phyloP scores from a whole-genome alignment of 2,329 filamentous ascomycete genomes.

The Pestalotiopsis sp. region DNA sequence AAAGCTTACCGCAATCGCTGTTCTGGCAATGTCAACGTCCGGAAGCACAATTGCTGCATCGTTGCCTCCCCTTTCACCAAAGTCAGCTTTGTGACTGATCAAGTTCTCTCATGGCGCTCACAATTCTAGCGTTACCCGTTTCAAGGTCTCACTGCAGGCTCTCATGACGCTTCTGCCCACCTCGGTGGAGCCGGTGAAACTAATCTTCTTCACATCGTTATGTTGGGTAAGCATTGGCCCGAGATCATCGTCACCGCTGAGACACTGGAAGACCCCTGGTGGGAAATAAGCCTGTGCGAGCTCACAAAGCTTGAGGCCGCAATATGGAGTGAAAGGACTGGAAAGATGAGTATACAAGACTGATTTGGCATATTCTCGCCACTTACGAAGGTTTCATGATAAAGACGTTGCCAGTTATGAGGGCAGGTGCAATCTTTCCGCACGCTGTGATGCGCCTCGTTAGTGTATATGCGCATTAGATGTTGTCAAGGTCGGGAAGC shows the following conservation, averaged over 20 bases:
- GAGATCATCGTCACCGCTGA: constrained; percentile 44
- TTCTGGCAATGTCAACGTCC: constrained; percentile 44
- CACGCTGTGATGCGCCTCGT: neutral
- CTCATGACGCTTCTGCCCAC: constrained; percentile 61
- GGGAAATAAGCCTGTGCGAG: constrained; percentile 42
- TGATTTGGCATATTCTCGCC: neutral
- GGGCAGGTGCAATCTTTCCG: constrained; percentile 43
- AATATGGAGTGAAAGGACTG: constrained; percentile 41
- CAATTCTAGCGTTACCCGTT: neutral
- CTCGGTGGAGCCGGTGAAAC: constrained; percentile 52
- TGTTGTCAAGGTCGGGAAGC: constrained; percentile 28
- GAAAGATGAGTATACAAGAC: neutral
- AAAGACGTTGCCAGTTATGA: constrained; percentile 48
- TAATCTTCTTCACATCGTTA: neutral
- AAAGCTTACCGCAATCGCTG: neutral
- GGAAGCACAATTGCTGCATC: constrained; percentile 53
- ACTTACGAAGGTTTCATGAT: constrained; percentile 46
- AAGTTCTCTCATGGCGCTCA: neutral
- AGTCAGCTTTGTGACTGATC: neutral
- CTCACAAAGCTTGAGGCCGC: constrained; percentile 42
- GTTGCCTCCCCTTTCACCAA: constrained; percentile 45
- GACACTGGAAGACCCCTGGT: constrained; percentile 43
- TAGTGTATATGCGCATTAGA: constrained; percentile 19
- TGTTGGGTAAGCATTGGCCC: constrained; percentile 33
- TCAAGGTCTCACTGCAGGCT: constrained; percentile 47